These are phyloP conservation scores for Aspergillus aculeatinus DNA, from an alignment of 2,329 filamentous ascomycete genomes.

Conservation along the genomic window DNA sequence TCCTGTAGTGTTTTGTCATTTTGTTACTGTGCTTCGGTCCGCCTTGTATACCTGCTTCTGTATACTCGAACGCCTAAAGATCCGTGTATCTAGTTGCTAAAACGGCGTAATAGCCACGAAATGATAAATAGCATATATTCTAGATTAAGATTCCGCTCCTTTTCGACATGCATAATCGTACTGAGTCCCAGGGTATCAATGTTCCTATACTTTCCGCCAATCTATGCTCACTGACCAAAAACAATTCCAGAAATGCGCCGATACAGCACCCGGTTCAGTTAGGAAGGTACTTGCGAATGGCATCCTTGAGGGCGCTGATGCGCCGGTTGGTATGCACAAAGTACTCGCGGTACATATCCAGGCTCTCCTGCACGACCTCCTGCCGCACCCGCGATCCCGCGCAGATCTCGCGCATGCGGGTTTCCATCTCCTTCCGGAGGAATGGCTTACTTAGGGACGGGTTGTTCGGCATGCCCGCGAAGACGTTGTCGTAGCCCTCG, in stretches of 20 bases:
- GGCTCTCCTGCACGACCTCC: slow-evolving; percentile 75
- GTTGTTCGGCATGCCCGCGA: slow-evolving; percentile 67
- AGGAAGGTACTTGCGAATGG: slow-evolving; percentile 57
- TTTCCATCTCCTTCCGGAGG: slow-evolving; percentile 94
- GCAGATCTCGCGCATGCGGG: slow-evolving; percentile 95
- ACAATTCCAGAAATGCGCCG: background rate
- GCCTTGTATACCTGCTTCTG: too few relatives aligned
- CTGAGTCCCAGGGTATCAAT: background rate
- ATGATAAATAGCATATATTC: background rate
- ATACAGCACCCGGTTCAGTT: slow-evolving; percentile 36
- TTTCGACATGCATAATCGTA: too few relatives aligned
- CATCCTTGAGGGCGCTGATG: slow-evolving; percentile 62
- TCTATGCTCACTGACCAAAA: background rate
- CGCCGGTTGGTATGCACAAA: slow-evolving; percentile 79
- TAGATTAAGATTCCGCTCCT: too few relatives aligned
- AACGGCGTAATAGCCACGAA: background rate
- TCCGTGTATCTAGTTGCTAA: too few relatives aligned
- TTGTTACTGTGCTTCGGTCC: too few relatives aligned
- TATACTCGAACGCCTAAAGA: too few relatives aligned
- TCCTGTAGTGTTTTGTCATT: too few relatives aligned
- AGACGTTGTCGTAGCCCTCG: slow-evolving; percentile 91
- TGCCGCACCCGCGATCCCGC: slow-evolving; percentile 74
- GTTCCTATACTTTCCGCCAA: background rate
- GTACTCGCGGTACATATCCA: slow-evolving; percentile 82
- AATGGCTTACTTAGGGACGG: slow-evolving; percentile 89